Evolutionary conservation across 1,284 basidiomycete genomes (phyloP), one percentile per base, ranked within the genome.

Genomic region (Ustilago tritici): DNA sequence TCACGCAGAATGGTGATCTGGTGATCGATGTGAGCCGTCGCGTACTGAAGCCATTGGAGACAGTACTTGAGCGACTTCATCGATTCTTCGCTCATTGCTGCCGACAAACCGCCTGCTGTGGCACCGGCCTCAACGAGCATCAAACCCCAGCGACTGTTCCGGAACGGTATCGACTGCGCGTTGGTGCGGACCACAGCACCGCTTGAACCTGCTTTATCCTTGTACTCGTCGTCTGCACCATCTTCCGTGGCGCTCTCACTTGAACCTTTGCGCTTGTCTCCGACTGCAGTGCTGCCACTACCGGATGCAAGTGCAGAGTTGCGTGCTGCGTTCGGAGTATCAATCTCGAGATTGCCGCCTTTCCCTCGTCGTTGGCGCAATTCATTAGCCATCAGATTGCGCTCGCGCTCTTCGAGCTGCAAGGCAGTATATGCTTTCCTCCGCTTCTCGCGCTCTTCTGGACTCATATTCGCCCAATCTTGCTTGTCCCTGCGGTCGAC

Each of bases 21-120:
- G 9, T 91, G 91, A 82, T 95, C 93, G 79, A 95, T 94, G 78
- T 93, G 93, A 2, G 90, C 88, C 1, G 93, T 95, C 10, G 94
- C 94, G 82, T 93, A 95, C 92, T 84, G 82, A n/a, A 96, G 88
- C 93, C 93, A 95, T 68, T 93, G 91, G 40, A 95, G 86, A 87
- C 93, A 95, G 84, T 95, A 95, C 84, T 92, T 92, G 56, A 96
- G 87, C 61, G 92, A 89, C 72, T 93, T 89, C 92, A 95, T 93
- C 83, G 92, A 94, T 86, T 95, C 94, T 77, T 95, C 93, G 85
- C 93, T 94, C 61, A 95, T 89, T 3, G 94, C 94, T 0, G 93
- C 93, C 65, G 93, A 91, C 36, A 96, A 89, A 0, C 94, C 94
- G 43, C 87, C 85, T 4, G 87, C 87, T 0, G 87, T 85, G 54